A percentile compares a stretch with the other conserved stretches of the same genome.
phyloP scores from a whole-genome alignment of 352 stramenopile species.

The Phytophthora foliorum region DNA sequence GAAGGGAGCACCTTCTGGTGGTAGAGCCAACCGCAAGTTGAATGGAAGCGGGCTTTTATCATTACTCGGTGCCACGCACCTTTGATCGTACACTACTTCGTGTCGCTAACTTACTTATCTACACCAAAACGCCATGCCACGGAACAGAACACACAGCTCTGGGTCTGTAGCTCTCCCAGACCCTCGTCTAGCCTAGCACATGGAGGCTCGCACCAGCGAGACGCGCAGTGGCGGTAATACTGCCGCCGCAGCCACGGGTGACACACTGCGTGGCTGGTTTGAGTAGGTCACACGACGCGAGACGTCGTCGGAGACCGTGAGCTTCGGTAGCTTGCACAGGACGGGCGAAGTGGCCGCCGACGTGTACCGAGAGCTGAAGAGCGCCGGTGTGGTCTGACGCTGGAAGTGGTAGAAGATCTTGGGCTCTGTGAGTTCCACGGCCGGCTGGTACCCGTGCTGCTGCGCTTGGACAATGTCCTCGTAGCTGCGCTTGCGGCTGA shows the following conservation, averaged over 20 bases:
- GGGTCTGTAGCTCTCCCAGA: neutral
- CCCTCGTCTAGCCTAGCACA: constrained; percentile 34
- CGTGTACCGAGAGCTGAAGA: constrained; percentile 27
- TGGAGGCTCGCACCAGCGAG: constrained; percentile 52
- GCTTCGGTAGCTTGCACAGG: constrained; percentile 47
- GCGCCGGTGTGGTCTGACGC: constrained; percentile 16
- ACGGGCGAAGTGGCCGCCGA: constrained; percentile 23
- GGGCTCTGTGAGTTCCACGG: constrained; percentile 43
- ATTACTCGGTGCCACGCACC: constrained; percentile 18
- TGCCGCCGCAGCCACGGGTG: constrained; percentile 40
- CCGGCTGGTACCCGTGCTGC: constrained; percentile 5
- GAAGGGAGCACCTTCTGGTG: neutral
- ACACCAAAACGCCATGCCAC: constrained; percentile 32
- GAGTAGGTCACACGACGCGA: constrained; percentile 33
- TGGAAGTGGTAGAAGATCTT: constrained; percentile 49
- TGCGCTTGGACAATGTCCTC: constrained; percentile 40
- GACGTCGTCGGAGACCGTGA: constrained; percentile 34
- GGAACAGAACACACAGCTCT: constrained; percentile 25
- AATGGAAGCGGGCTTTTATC: constrained; percentile 14
- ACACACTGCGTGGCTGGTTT: constrained; percentile 30
- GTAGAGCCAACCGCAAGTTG: constrained; percentile 8
- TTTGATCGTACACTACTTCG: constrained; percentile 38
- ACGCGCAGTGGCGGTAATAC: constrained; percentile 53
- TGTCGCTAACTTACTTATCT: constrained; percentile 38
- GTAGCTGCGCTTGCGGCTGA: constrained; percentile 53